Base-by-base conservation (phyloP, 2,329 filamentous ascomycete genomes). In the Pyrenochaeta sp. region DNA sequence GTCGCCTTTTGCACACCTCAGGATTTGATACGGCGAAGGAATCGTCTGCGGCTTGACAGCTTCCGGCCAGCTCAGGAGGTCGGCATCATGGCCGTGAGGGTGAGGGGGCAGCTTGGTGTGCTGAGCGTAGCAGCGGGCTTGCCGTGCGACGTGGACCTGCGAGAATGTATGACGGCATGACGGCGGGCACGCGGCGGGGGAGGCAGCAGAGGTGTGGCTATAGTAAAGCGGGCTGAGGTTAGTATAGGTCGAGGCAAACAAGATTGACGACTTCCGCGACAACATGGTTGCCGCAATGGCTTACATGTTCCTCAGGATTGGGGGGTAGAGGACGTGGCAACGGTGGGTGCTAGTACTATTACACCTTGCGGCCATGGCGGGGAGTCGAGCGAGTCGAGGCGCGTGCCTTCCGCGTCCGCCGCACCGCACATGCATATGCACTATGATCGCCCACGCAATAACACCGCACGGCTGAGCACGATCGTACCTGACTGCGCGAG, bases 1-100 rank as follows among this genome's bases (percentile, higher is more conserved):
- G 10, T 83, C 84, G 44, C 77, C 76, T 57, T 75, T 81, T 40
- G 77, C 73, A 53, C 81, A 75, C 21, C 81, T 78, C 62, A 97
- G 86, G 65, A 99, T 89, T 63, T 97, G 89, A 74, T 99, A 97
- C 1, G 94, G 94, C 0, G 92, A 93, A 1, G 89, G 89, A 18
- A 69, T 64, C 11, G 68, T 53, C 31, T 72, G 72, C 11, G 74
- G 75, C 40, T 45, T 61, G 14, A 60, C 41, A 15, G 61, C 51
- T 7, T 61, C 62, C 14, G 69, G 69, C 69, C 69, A 72, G 40
- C 37, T 51, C 23, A 58, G 39, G 29, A 61, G 55, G 43, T 65
- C 63, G 23, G 48, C 26, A 22, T 60, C 51, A 10, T 55, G 35
- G 38, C 53, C 37, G 37, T 53, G 44, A n/a, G 49, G 31, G 50